Evolutionary conservation across 164 flowering plant species (phyloP).

Genomic region (Tetrastigma voinierianum): DNA sequence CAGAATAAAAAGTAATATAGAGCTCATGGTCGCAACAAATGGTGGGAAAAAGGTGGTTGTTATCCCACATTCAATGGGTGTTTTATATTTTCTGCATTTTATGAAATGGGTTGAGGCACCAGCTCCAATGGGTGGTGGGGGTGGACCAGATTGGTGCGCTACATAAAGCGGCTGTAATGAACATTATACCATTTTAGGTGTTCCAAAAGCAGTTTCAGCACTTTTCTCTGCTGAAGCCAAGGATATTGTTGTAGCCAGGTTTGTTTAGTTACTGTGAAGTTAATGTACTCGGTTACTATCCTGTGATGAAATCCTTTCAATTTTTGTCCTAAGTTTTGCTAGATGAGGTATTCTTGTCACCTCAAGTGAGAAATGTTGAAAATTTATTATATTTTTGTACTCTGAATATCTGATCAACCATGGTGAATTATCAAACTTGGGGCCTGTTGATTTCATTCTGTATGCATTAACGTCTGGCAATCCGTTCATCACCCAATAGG

Average conservation of each 20-base stretch:
- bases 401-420: too few relatives aligned
- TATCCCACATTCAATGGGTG: constrained; percentile 72
- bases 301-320: too few relatives aligned
- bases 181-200: constrained; percentile 85
- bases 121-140: constrained; percentile 70
- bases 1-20: constrained; percentile 60
- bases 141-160: constrained; percentile 66
- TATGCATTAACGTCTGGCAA: too few relatives aligned
- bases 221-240: constrained; percentile 84
- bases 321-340: too few relatives aligned
- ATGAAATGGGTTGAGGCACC: constrained; percentile 78
- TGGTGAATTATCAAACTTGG: too few relatives aligned
- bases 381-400: too few relatives aligned
- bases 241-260: constrained; percentile 89
- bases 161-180: constrained; percentile 65
- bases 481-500: too few relatives aligned
- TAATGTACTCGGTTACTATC: too few relatives aligned
- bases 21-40: constrained; percentile 55
- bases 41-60: constrained; percentile 56
- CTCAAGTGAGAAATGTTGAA: too few relatives aligned
- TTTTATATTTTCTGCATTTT: constrained; percentile 57
- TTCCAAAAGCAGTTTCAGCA: constrained; percentile 82
- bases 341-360: too few relatives aligned
- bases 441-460: too few relatives aligned
- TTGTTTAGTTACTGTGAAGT: too few relatives aligned